A percentile compares a stretch with the other conserved stretches of the same genome.
phyloP scores from a whole-genome alignment of 225 moss, liverwort and hornwort species.

The Polytrichum formosum region DNA sequence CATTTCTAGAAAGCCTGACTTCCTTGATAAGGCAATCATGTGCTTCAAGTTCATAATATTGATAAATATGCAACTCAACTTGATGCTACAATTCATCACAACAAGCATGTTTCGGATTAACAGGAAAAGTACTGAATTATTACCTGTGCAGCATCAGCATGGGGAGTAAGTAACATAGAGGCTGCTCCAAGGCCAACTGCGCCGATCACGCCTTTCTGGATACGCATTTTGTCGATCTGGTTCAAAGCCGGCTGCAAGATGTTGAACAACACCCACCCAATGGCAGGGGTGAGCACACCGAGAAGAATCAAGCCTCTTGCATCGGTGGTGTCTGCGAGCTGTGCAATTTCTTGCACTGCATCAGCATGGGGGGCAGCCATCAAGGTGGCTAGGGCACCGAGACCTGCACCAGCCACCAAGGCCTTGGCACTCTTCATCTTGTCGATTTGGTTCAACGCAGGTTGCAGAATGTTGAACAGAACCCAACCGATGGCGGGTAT shows the following conservation, averaged over 20 bases:
- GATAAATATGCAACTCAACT: too few relatives aligned
- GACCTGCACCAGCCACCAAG: conserved; percentile 69
- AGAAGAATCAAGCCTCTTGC: conserved; percentile 43
- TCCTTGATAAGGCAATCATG: too few relatives aligned
- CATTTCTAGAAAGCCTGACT: too few relatives aligned
- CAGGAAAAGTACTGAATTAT: not conserved
- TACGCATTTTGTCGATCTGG: conserved; percentile 46
- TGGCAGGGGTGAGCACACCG: conserved; percentile 43
- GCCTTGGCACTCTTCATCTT: conserved; percentile 73
- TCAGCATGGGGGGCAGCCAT: conserved; percentile 61
- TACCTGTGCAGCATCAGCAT: conserved; percentile 61
- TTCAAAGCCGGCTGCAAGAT: conserved; percentile 56
- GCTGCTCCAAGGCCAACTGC: conserved; percentile 47
- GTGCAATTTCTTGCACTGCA: conserved; percentile 62
- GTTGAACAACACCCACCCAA: conserved; percentile 69
- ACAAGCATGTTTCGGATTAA: too few relatives aligned
- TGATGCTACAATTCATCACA: too few relatives aligned
- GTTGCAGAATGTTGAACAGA: conserved; percentile 86
- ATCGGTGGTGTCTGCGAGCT: conserved; percentile 34
- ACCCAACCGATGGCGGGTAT: conserved; percentile 94
- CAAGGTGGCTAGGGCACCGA: conserved; percentile 58
- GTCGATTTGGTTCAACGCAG: conserved; percentile 83
- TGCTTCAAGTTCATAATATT: too few relatives aligned
- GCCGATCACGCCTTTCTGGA: conserved; percentile 37
- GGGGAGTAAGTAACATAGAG: conserved; percentile 37